phyloP scores from a whole-genome alignment of 129 eudicot genomes.

The Kitagawia praeruptora region DNA sequence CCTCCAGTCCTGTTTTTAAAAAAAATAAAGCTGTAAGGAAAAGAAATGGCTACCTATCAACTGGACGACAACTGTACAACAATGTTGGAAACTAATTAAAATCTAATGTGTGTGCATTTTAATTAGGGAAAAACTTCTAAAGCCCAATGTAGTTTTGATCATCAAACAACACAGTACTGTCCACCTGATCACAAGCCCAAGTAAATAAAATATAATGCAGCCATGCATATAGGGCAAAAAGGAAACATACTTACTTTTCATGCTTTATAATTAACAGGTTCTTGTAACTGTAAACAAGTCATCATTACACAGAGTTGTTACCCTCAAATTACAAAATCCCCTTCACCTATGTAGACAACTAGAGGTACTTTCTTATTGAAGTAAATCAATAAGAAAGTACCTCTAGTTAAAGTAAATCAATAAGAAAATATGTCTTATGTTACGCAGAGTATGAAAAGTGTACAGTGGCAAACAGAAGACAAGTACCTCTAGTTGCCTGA shows the following conservation, averaged over 20 bases:
- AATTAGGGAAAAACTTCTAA: too few species aligned
- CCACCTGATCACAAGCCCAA: neutral
- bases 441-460: too few species aligned
- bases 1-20: neutral
- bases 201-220: too few species aligned
- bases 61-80: neutral
- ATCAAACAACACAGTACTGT: neutral
- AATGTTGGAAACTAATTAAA: neutral
- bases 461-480: too few species aligned
- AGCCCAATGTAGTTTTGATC: neutral
- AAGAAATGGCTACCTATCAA: neutral
- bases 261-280: neutral
- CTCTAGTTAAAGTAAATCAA: too few species aligned
- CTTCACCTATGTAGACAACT: too few species aligned
- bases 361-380: too few species aligned
- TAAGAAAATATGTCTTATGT: too few species aligned
- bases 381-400: too few species aligned
- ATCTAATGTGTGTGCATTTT: too few species aligned
- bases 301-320: too few species aligned
- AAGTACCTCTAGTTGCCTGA: too few species aligned
- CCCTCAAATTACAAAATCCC: neutral
- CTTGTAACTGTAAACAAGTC: neutral
- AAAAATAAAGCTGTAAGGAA: neutral
- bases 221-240: neutral
- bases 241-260: neutral